phyloP scores from a whole-genome alignment of 2,329 filamentous ascomycete species.

The Colletotrichum lentis region DNA sequence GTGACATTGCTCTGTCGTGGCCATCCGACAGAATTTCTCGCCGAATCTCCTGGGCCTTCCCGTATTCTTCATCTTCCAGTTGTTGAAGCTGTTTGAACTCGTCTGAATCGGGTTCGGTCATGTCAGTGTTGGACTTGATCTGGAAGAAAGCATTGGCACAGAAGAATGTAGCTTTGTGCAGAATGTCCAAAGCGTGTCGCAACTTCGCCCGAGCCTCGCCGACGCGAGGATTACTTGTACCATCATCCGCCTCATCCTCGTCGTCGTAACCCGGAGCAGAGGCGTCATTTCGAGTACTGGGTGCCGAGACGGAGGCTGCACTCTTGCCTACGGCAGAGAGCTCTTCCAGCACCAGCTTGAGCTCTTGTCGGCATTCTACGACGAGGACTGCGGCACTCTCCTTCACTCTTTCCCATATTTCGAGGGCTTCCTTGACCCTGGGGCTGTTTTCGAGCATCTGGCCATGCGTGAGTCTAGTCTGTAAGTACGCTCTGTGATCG shows the following conservation, averaged over 20 bases:
- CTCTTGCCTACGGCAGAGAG: not conserved
- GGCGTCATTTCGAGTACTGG: not conserved
- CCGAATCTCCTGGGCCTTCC: constrained; percentile 78
- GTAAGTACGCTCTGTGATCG: constrained; percentile 73
- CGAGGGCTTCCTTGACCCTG: constrained; percentile 71
- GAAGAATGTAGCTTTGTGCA: constrained; percentile 86
- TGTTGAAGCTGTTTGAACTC: constrained; percentile 72
- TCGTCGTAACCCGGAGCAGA: constrained; percentile 44
- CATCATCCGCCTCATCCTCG: constrained; percentile 42
- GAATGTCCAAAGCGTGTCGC: constrained; percentile 76
- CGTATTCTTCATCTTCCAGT: constrained; percentile 77
- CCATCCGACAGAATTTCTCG: constrained; percentile 76
- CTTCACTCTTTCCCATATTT: constrained; percentile 71
- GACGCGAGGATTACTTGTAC: constrained; percentile 52
- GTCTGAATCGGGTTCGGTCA: constrained; percentile 72
- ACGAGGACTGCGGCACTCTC: constrained; percentile 63
- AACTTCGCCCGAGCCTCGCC: constrained; percentile 71
- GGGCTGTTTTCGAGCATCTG: constrained; percentile 82
- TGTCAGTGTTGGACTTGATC: constrained; percentile 74
- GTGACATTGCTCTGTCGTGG: constrained; percentile 64
- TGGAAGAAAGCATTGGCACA: constrained; percentile 84
- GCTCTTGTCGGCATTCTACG: constrained; percentile 68
- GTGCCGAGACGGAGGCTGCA: not conserved
- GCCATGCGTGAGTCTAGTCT: constrained; percentile 71
- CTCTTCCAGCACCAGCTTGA: constrained; percentile 59